These are phyloP conservation scores for Yamadazyma atmosphaerica DNA, from an alignment of 1,139 yeast species.

Conservation along the genomic window DNA sequence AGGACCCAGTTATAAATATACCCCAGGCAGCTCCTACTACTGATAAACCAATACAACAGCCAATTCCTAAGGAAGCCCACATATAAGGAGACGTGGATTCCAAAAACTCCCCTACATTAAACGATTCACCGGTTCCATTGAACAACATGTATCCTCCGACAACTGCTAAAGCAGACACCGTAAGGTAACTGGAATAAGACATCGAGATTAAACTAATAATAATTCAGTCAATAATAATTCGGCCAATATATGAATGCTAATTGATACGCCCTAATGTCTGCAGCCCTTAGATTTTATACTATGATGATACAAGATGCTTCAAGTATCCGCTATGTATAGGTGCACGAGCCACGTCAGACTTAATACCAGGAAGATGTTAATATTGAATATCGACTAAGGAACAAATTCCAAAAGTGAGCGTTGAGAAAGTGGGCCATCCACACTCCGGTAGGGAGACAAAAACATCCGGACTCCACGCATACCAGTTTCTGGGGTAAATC, in stretches of 20 bases:
- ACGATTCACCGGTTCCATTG: constrained; percentile 88
- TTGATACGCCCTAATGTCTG: too few species aligned
- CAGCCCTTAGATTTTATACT: too few species aligned
- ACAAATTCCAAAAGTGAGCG: background rate
- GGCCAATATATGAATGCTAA: background rate
- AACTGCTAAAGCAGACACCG: constrained; percentile 30
- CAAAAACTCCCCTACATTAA: constrained; percentile 87
- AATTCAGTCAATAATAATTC: too few species aligned
- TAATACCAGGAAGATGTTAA: background rate
- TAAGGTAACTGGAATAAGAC: constrained; percentile 18
- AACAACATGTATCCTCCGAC: constrained; percentile 72
- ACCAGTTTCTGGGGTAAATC: too few species aligned
- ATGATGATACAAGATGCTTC: too few species aligned
- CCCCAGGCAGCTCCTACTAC: constrained; percentile 99
- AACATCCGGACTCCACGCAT: too few species aligned
- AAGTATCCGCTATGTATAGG: background rate
- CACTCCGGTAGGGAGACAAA: too few species aligned
- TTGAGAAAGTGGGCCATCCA: background rate
- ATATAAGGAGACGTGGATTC: constrained; percentile 88
- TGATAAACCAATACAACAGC: constrained; percentile 89
- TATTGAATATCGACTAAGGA: background rate
- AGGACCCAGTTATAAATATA: constrained; percentile 91
- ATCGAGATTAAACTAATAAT: too few species aligned
- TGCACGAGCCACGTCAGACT: too few species aligned
- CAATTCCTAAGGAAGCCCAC: constrained; percentile 95